Evolutionary conservation across 371 early-diverging fungal species (phyloP).

Genomic region (Rhizomucor miehei): DNA sequence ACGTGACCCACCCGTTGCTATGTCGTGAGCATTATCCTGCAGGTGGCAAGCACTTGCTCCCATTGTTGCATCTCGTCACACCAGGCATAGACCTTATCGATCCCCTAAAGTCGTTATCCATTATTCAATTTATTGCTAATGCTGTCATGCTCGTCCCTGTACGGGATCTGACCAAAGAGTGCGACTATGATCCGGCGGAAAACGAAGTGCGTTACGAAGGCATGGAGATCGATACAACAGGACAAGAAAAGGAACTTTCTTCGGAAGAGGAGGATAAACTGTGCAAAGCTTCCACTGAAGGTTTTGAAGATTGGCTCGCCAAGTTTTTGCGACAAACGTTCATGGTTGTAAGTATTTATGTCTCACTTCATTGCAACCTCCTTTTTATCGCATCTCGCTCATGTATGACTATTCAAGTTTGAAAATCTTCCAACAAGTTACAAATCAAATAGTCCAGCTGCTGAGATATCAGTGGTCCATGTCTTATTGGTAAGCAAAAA

Average conservation of each 20-base stretch:
- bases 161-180: conserved; percentile 47
- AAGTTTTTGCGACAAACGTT: conserved; percentile 79
- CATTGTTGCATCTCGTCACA: conserved; percentile 71
- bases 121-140: conserved; percentile 73
- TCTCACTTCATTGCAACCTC: no score
- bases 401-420: conserved; percentile 38
- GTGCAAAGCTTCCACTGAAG: conserved; percentile 65
- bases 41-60: conserved; percentile 81
- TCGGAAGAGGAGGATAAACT: conserved; percentile 60
- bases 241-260: conserved; percentile 32
- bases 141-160: conserved; percentile 68
- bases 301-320: conserved; percentile 86
- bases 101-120: conserved; percentile 70
- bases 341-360: conserved; percentile 50
- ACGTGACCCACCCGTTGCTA: conserved; percentile 67
- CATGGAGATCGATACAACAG: conserved; percentile 47
- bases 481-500: conserved; percentile 29
- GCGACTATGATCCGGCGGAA: conserved; percentile 15
- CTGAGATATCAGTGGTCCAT: neutral
- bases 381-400: neutral
- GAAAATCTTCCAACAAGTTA: conserved; percentile 64
- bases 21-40: conserved; percentile 72
- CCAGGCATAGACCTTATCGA: conserved; percentile 94
- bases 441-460: neutral
- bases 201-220: conserved; percentile 45